Conservation (phyloP, 2,329 filamentous ascomycete species). For the Bipolaris bicolor region DNA sequence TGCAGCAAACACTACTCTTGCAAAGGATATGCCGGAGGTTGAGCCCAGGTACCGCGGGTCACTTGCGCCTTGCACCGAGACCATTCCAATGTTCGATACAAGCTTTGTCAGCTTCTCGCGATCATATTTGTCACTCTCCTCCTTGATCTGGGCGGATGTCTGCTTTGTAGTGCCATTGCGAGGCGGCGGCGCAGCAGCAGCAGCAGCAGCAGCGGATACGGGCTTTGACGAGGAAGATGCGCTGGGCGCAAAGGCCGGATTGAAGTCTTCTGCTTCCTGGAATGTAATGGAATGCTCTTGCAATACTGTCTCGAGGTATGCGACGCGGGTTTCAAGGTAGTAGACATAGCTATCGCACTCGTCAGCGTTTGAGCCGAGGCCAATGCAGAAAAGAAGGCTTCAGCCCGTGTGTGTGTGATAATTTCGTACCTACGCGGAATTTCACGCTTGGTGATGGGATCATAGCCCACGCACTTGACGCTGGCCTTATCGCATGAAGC, state of each 20-base stretch:
- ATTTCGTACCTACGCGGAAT: slow-evolving; percentile 73
- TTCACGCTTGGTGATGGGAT: slow-evolving; percentile 94
- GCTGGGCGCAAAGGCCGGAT: slow-evolving; percentile 49
- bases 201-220: slow-evolving; percentile 5
- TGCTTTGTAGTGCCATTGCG: slow-evolving; percentile 31
- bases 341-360: slow-evolving; percentile 75
- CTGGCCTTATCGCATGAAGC: slow-evolving; percentile 91
- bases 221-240: slow-evolving; percentile 26
- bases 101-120: slow-evolving; percentile 68
- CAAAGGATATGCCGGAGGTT: slow-evolving; percentile 91
- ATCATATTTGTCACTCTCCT: slow-evolving; percentile 60
- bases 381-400: background rate
- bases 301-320: slow-evolving; percentile 80
- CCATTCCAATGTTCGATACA: slow-evolving; percentile 73
- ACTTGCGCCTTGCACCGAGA: slow-evolving; percentile 77
- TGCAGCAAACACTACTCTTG: slow-evolving; percentile 89
- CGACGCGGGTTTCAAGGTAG: slow-evolving; percentile 86
- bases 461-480: slow-evolving; percentile 91
- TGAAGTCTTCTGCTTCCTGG: slow-evolving; percentile 71
- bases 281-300: slow-evolving; percentile 72
- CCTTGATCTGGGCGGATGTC: slow-evolving; percentile 25
- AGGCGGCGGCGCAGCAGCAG: slow-evolving; percentile 18
- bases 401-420: background rate
- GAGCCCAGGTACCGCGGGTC: slow-evolving; percentile 84
- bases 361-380: slow-evolving; percentile 14